Conservation (phyloP, 495 filamentous ascomycete species). For the Xylaria venustula region DNA sequence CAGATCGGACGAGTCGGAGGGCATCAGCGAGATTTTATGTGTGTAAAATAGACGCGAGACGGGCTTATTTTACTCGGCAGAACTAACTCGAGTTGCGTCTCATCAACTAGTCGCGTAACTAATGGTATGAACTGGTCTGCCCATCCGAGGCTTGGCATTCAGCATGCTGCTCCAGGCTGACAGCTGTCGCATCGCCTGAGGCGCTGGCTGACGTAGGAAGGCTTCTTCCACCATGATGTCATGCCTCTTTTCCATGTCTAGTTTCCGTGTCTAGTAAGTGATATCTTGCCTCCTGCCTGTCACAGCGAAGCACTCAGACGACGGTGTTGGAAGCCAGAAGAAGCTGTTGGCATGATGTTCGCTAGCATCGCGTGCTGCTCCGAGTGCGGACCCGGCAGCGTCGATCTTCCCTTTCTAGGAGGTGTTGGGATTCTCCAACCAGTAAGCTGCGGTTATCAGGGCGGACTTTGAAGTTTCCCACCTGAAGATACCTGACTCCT, state of each 20-base stretch:
- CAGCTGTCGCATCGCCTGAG: slow-evolving; percentile 2
- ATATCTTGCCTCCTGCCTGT: neutral
- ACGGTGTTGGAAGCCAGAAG: neutral
- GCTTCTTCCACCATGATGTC: neutral
- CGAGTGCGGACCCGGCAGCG: neutral
- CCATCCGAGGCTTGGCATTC: neutral
- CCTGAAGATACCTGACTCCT: slow-evolving; percentile 2
- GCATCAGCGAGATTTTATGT: slow-evolving; percentile 5
- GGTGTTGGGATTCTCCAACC: neutral
- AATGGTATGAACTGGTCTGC: neutral
- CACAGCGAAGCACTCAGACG: neutral
- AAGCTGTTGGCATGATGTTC: neutral
- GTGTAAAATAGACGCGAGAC: neutral
- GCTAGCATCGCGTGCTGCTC: neutral
- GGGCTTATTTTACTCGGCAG: neutral
- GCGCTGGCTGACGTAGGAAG: neutral
- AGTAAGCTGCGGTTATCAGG: neutral
- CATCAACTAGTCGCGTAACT: neutral
- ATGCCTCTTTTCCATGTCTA: neutral
- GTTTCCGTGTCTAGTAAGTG: too few species aligned
- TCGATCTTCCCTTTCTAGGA: slow-evolving; percentile 9
- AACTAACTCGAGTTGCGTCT: neutral
- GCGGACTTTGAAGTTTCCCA: neutral
- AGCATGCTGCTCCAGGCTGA: slow-evolving; percentile 10
- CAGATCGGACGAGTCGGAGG: slow-evolving; percentile 9